Evolutionary conservation across 73 alveolate species (phyloP).

Genomic region (Paramecium sonneborni): DNA sequence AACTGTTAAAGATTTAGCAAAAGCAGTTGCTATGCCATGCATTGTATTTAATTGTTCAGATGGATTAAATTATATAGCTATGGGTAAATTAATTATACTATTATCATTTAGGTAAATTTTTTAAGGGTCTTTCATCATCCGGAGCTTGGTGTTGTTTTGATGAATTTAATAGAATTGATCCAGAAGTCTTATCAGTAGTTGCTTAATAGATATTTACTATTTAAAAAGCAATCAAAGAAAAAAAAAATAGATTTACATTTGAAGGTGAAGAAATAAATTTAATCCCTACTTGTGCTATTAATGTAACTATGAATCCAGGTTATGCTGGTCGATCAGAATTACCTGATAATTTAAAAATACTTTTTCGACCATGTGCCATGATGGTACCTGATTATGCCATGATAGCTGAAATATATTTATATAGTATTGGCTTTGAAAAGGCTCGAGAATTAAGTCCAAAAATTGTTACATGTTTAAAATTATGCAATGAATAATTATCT

Average conservation of each 20-base stretch:
- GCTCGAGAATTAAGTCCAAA: conserved; percentile 88
- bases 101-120: conserved; percentile 90
- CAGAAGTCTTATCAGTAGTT: conserved; percentile 87
- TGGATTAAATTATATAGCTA: conserved; percentile 88
- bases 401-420: conserved; percentile 93
- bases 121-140: conserved; percentile 90
- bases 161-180: conserved; percentile 97
- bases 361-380: conserved; percentile 98
- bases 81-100: conserved; percentile 77
- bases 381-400: conserved; percentile 97
- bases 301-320: conserved; percentile 98
- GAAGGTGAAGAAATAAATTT: conserved; percentile 81
- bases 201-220: conserved; percentile 80
- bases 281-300: conserved; percentile 91
- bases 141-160: conserved; percentile 99
- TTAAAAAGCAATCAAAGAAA: conserved; percentile 77
- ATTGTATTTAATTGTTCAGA: conserved; percentile 98
- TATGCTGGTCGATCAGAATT: conserved; percentile 98
- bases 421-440: conserved; percentile 94
- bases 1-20: conserved; percentile 94
- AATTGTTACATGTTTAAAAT: conserved; percentile 73
- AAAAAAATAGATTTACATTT: conserved; percentile 58
- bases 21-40: conserved; percentile 94
- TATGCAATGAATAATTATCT: conserved; percentile 95
- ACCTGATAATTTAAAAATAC: conserved; percentile 97